phyloP scores from a whole-genome alignment of 2,329 filamentous ascomycete species.

The Sporothrix protearum region DNA sequence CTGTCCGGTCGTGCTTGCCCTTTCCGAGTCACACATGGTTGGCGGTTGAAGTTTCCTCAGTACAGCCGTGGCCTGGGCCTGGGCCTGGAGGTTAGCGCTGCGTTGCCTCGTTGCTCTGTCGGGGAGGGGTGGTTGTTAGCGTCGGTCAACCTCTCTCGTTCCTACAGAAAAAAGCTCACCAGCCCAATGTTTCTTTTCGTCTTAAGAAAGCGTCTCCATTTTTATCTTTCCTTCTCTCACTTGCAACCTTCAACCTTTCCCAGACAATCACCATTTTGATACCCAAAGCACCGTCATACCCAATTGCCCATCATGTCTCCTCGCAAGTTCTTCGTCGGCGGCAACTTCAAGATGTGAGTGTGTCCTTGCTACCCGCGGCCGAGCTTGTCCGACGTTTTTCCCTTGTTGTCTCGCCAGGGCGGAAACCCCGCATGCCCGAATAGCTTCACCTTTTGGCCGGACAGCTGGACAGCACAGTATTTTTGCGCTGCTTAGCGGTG shows the following conservation, averaged over 20 bases:
- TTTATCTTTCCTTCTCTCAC: neutral
- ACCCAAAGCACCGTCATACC: neutral
- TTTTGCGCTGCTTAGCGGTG: neutral
- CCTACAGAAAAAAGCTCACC: conserved; percentile 25
- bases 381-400: neutral
- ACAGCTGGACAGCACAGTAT: neutral
- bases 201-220: neutral
- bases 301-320: conserved; percentile 64
- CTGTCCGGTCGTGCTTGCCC: conserved; percentile 4
- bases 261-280: neutral
- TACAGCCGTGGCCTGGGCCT: neutral
- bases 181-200: conserved; percentile 10
- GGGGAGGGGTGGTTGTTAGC: conserved; percentile 20
- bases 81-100: neutral
- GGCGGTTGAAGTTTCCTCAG: neutral
- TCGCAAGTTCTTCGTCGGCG: conserved; percentile 95
- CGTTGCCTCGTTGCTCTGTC: conserved; percentile 3
- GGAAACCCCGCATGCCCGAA: conserved; percentile 32
- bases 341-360: conserved; percentile 98
- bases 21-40: conserved; percentile 6
- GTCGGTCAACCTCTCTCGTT: conserved; percentile 4
- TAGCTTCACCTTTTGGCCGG: conserved; percentile 23
- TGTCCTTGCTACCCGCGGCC: conserved; percentile 26
- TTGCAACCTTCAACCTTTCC: neutral
- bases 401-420: conserved; percentile 31